Evolutionary conservation across 2,329 filamentous ascomycete genomes (phyloP).

Genomic region (Erysiphe pulchra): DNA sequence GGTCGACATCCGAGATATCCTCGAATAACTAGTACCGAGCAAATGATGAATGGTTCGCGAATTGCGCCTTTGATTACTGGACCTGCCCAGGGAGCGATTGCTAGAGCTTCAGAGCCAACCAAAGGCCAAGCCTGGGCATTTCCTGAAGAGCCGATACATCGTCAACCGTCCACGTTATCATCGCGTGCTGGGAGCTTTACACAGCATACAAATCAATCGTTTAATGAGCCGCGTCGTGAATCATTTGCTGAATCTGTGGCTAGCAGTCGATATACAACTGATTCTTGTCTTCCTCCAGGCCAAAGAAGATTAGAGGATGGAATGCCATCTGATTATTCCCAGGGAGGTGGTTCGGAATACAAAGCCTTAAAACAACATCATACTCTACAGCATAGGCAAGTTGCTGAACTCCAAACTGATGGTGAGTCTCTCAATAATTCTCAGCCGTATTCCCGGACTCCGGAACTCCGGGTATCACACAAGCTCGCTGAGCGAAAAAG

Average conservation of each 20-base stretch:
- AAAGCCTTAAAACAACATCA: slow-evolving; percentile 35
- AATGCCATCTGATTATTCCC: slow-evolving; percentile 15
- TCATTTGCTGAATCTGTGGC: slow-evolving; percentile 55
- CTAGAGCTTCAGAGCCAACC: slow-evolving; percentile 49
- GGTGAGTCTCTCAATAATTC: slow-evolving; percentile 25
- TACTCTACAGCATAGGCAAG: slow-evolving; percentile 46
- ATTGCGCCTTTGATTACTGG: slow-evolving; percentile 57
- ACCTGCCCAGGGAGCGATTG: slow-evolving; percentile 36
- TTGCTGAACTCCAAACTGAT: slow-evolving; percentile 40
- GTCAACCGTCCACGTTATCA: slow-evolving; percentile 20
- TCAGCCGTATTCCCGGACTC: slow-evolving; percentile 61
- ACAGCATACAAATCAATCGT: slow-evolving; percentile 14
- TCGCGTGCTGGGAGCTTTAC: slow-evolving; percentile 21
- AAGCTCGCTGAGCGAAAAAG: slow-evolving; percentile 68
- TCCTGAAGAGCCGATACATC: slow-evolving; percentile 41
- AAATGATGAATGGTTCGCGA: slow-evolving; percentile 16
- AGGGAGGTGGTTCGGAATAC: slow-evolving; percentile 25
- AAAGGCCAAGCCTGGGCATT: slow-evolving; percentile 72
- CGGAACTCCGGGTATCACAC: slow-evolving; percentile 59
- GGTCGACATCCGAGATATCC: slow-evolving; percentile 28
- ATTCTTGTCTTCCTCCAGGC: slow-evolving; percentile 44
- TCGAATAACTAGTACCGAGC: slow-evolving; percentile 17
- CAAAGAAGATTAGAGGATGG: slow-evolving; percentile 48
- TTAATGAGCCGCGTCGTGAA: slow-evolving; percentile 38
- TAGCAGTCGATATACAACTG: slow-evolving; percentile 54